Evolutionary conservation across 495 filamentous ascomycete species (phyloP), one percentile per base, ranked within the genome.

Genomic region (Beverwykella pulmonaria): DNA sequence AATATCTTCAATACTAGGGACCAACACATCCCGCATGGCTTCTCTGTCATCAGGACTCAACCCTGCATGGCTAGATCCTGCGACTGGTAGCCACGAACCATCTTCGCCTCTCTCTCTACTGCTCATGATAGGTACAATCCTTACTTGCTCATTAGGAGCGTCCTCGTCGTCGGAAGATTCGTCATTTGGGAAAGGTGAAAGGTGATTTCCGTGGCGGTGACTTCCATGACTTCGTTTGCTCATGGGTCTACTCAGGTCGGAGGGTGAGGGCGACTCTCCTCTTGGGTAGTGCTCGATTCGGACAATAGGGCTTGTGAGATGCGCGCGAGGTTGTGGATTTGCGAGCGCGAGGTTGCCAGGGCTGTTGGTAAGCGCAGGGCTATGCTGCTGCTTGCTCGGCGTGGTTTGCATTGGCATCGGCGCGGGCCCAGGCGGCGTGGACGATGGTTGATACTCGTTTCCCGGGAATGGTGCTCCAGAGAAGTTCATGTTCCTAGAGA

Each of bases 1-100:
- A 25, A 67, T 59, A 54, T 76, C 74, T 25, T 74, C 63, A 14
- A 76, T 32, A n/a, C 57, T 73, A 26, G 68, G 74, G n/a, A 75
- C 59, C 27, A 54, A 65, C 8, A 41, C 44, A 39, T 72, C 60
- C 9, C 49, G 39, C 62, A 75, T 64, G 20, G 70, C 52, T 34
- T 69, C 22, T 10, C 73, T 64, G n/a, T 65, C 63, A 27, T 67
- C 65, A 12, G 73, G 73, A 23, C 26, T 69, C 29, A 75, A 27
- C 19, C 73, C 73, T 23, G 54, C 58, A 26, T 75, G 73, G 14
- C 73, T 62, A 1, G 73, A 63, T 19, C 9, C 50, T 4, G 44
- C 30, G 29, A 53, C 32, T 10, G 66, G 47, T 23, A 65, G 34
- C 73, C 73, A 75, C 7, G 71, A 69, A 15, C 73, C 73, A 66